Evolutionary conservation across 352 stramenopile genomes (phyloP).

Genomic region (Blastocystis sp.): DNA sequence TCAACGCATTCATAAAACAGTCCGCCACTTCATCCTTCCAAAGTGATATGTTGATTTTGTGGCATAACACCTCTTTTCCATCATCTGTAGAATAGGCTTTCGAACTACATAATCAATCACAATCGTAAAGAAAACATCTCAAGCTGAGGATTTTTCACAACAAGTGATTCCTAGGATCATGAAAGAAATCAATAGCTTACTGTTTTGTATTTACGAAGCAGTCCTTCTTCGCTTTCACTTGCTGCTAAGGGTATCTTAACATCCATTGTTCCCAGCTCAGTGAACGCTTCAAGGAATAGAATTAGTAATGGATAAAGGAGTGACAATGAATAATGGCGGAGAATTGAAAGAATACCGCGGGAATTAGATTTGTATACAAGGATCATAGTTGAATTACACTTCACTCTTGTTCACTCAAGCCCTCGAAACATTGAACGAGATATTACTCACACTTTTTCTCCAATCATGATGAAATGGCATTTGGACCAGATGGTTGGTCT

Average conservation of each 20-base stretch:
- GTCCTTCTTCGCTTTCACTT: not conserved
- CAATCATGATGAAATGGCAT: constrained; percentile 51
- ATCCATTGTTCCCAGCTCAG: not conserved
- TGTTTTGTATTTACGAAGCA: constrained; percentile 13
- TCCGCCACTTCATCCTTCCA: constrained; percentile 41
- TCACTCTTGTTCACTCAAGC: no score
- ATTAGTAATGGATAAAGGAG: not conserved
- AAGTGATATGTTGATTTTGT: not conserved
- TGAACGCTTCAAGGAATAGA: not conserved
- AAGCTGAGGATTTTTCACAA: not conserved
- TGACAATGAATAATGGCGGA: not conserved
- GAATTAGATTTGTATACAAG: not conserved
- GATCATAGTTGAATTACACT: no score
- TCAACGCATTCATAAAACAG: constrained; percentile 50
- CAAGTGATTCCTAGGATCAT: constrained; percentile 16
- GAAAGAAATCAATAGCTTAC: not conserved
- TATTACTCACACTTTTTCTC: not conserved
- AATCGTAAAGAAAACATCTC: not conserved
- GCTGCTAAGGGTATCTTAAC: not conserved
- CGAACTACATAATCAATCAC: constrained; percentile 14
- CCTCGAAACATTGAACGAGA: no score
- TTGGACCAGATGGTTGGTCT: constrained; percentile 15
- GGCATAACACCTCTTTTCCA: constrained; percentile 40
- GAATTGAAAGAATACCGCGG: not conserved
- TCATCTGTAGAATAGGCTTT: constrained; percentile 53